Evolutionary conservation across 2,329 filamentous ascomycete genomes (phyloP).

Genomic region (Aspergillus calidoustus): DNA sequence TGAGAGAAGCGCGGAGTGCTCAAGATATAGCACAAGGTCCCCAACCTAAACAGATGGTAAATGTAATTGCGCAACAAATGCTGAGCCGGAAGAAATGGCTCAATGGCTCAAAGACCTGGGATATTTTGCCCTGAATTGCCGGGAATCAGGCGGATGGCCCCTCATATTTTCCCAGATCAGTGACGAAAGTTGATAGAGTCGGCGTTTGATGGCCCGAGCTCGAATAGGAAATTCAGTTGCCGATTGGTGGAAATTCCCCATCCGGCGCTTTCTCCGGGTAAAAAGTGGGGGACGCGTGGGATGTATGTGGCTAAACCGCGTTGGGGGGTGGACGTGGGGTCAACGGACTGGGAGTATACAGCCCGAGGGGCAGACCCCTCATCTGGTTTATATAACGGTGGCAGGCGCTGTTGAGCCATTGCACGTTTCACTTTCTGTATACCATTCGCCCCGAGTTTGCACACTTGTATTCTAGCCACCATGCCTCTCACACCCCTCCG

Average conservation of each 20-base stretch:
- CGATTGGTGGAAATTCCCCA: slow-evolving; percentile 19
- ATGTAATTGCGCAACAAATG: background rate
- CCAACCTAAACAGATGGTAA: background rate
- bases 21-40: background rate
- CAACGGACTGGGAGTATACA: background rate
- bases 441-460: background rate
- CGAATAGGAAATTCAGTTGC: slow-evolving; percentile 13
- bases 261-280: slow-evolving; percentile 8
- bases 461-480: slow-evolving; percentile 16
- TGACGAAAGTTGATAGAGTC: slow-evolving; percentile 12
- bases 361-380: background rate
- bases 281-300: slow-evolving; percentile 15
- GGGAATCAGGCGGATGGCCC: background rate
- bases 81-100: slow-evolving; percentile 9
- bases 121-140: slow-evolving; percentile 8
- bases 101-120: background rate
- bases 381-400: slow-evolving; percentile 4
- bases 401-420: background rate
- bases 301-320: background rate
- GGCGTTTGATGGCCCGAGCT: slow-evolving; percentile 12
- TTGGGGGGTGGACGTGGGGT: slow-evolving; percentile 9
- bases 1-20: background rate
- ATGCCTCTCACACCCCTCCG: slow-evolving; percentile 64
- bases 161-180: background rate
- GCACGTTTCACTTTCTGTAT: background rate